Percentiles rank a stretch among this genome's conserved stretches.
phyloP scores from a whole-genome alignment of 2,329 filamentous ascomycete species.

The Periconia macrospinosa region DNA sequence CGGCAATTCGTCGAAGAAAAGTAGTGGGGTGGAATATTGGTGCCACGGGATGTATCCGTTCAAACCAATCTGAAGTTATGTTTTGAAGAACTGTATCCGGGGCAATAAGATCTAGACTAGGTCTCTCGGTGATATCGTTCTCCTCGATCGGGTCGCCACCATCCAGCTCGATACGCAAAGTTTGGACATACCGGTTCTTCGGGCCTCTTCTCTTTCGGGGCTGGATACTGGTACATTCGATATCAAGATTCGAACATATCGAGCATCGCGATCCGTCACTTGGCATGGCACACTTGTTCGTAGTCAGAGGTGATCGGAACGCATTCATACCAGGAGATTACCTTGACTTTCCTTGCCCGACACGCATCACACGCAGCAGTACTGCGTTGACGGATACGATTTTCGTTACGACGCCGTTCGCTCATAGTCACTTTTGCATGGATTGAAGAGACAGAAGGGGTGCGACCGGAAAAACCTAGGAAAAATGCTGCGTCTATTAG shows the following conservation, averaged over 20 bases:
- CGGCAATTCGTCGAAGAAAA: constrained; percentile 8
- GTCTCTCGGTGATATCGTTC: neutral
- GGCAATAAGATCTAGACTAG: constrained; percentile 9
- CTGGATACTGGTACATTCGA: constrained; percentile 15
- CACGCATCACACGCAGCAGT: constrained; percentile 24
- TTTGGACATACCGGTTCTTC: constrained; percentile 19
- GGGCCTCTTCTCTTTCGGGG: constrained; percentile 22
- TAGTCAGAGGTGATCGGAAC: no score
- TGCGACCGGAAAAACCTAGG: neutral
- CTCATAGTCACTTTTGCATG: neutral
- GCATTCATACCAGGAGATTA: constrained; percentile 2
- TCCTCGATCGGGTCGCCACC: neutral
- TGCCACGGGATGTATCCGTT: constrained; percentile 22
- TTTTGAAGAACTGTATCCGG: constrained; percentile 9
- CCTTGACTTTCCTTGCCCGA: constrained; percentile 23
- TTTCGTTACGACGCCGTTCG: neutral
- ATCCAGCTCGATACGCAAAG: constrained; percentile 10
- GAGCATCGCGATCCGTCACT: constrained; percentile 8
- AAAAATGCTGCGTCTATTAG: neutral
- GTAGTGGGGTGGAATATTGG: constrained; percentile 14
- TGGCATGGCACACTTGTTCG: constrained; percentile 9
- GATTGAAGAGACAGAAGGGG: no score
- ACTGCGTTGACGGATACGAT: constrained; percentile 9
- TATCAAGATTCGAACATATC: constrained; percentile 13
- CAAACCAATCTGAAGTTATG: constrained; percentile 22